Evolutionary conservation across 2,329 filamentous ascomycete species (phyloP).

Genomic region (Albophoma yamanashiensis): DNA sequence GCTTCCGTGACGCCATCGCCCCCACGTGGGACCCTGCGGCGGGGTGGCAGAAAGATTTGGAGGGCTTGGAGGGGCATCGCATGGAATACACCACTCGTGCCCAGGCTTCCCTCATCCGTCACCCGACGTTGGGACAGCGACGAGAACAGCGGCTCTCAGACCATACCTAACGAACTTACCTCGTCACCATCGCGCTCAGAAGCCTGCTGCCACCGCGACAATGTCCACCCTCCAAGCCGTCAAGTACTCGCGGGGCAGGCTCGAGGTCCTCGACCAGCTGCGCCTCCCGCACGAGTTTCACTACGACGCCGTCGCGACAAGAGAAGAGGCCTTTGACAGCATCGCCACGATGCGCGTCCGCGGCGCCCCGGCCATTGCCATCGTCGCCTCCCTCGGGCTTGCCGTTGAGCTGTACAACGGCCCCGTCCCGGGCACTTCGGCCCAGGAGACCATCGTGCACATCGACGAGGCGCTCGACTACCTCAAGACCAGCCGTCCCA

Average conservation of each 20-base stretch:
- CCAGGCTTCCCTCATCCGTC: not conserved
- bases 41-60: not conserved
- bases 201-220: not conserved
- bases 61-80: not conserved
- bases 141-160: not conserved
- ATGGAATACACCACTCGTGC: too few relatives aligned
- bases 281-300: slow-evolving; percentile 69
- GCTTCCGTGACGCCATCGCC: not conserved
- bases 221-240: slow-evolving; percentile 61
- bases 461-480: slow-evolving; percentile 74
- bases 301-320: slow-evolving; percentile 61
- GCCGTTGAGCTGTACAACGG: slow-evolving; percentile 69
- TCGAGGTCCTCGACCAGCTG: slow-evolving; percentile 77
- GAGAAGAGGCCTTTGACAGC: slow-evolving; percentile 69
- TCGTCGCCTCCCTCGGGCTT: slow-evolving; percentile 84
- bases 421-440: slow-evolving; percentile 27
- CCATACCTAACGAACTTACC: not conserved
- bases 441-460: slow-evolving; percentile 53
- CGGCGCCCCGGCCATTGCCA: slow-evolving; percentile 87
- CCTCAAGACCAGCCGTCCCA: slow-evolving; percentile 79
- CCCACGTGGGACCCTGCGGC: not conserved
- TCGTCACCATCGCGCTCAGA: not conserved
- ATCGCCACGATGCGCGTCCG: slow-evolving; percentile 72
- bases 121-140: not conserved
- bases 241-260: slow-evolving; percentile 59